A percentile compares a stretch with the other conserved stretches of the same genome.
Evolutionary conservation across 768 basidiomycete species (phyloP).

Genomic region (Lactifluus subvellereus): DNA sequence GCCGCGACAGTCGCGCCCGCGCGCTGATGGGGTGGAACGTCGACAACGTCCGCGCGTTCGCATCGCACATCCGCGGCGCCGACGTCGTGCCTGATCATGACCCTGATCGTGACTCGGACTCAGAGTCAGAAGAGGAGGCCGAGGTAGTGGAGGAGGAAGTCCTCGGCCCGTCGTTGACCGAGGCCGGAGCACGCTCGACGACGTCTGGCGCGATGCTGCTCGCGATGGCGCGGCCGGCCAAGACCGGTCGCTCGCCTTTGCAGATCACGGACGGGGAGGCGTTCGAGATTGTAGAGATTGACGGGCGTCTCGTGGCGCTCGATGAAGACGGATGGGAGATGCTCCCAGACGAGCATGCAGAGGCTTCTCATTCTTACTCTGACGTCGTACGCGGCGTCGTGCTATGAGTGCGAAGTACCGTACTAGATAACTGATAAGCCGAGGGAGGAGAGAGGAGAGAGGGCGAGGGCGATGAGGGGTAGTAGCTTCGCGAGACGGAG

Average conservation of each 20-base stretch:
- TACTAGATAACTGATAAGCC: background rate
- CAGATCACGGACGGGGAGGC: slow-evolving; percentile 14
- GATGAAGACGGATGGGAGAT: slow-evolving; percentile 21
- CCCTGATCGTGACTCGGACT: background rate
- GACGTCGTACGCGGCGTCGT: slow-evolving; percentile 12
- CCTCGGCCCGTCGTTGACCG: background rate
- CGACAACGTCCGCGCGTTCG: background rate
- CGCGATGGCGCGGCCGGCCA: slow-evolving; percentile 15
- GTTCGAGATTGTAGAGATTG: slow-evolving; percentile 18
- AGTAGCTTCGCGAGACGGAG: background rate
- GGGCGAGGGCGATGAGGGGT: background rate
- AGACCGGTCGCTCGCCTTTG: background rate
- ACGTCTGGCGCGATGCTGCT: slow-evolving; percentile 14
- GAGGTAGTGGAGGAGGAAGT: background rate
- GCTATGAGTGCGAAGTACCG: background rate
- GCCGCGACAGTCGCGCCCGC: background rate
- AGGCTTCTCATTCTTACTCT: slow-evolving; percentile 10
- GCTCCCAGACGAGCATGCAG: slow-evolving; percentile 10
- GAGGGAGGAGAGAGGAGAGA: background rate
- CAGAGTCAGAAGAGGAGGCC: background rate
- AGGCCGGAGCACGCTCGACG: background rate
- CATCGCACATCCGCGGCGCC: background rate
- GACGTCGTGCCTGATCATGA: background rate
- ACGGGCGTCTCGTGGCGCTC: slow-evolving; percentile 15
- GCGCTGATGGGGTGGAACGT: background rate